A percentile compares a stretch with the other conserved stretches of the same genome.
Evolutionary conservation across 345 rosid species (phyloP).

Genomic region (Trapa incisa): DNA sequence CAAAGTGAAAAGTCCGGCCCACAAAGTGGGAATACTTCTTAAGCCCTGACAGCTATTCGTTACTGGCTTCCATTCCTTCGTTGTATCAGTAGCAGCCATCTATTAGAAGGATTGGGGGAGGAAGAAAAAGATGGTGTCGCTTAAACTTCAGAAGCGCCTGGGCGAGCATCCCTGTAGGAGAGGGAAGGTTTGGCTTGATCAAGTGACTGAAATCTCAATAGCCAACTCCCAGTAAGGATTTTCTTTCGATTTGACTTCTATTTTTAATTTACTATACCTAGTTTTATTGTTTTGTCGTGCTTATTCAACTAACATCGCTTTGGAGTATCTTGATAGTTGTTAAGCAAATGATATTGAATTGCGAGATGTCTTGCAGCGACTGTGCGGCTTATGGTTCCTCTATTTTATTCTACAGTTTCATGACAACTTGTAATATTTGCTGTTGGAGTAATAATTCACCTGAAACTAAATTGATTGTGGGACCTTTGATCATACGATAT

Average conservation of each 20-base stretch:
- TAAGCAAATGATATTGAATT: background rate
- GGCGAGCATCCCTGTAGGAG: conserved; percentile 71
- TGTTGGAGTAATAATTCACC: too few relatives aligned
- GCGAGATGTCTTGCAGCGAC: background rate
- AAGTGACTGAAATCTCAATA: conserved; percentile 74
- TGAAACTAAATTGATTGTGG: background rate
- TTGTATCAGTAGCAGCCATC: background rate
- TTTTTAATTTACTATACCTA: background rate
- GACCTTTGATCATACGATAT: background rate
- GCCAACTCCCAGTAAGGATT: conserved; percentile 76
- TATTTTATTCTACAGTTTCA: too few relatives aligned
- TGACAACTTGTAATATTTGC: background rate
- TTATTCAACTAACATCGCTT: background rate
- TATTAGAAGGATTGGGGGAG: background rate
- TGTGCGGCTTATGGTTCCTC: background rate
- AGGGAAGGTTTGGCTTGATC: conserved; percentile 84
- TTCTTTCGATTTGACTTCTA: background rate
- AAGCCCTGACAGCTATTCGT: background rate
- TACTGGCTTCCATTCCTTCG: background rate
- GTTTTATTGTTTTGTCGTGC: background rate
- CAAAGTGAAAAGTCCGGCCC: background rate
- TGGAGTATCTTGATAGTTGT: background rate
- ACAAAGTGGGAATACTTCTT: background rate
- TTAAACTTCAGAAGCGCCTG: conserved; percentile 81
- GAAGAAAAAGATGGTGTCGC: conserved; percentile 53